Evolutionary conservation across 2,329 filamentous ascomycete species (phyloP).

Genomic region (Diaporthe amygdali): DNA sequence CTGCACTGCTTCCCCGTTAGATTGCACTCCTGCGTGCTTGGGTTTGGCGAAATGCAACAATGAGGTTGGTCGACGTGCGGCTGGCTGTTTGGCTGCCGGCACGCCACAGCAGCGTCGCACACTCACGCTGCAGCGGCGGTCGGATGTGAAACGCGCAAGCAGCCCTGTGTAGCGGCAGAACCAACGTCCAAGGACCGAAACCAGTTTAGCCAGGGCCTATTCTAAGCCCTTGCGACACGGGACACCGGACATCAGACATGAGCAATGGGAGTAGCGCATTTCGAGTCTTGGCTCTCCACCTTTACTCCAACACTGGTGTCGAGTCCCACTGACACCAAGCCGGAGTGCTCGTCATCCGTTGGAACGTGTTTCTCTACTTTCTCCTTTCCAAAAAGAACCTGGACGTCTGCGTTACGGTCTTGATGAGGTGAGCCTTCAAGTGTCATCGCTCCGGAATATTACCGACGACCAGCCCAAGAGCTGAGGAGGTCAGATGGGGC

Average conservation of each 20-base stretch:
- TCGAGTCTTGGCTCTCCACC: slow-evolving; percentile 1
- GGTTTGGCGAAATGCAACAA: neutral
- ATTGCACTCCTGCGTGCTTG: slow-evolving; percentile 1
- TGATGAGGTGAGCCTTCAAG: neutral
- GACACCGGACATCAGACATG: slow-evolving; percentile 6
- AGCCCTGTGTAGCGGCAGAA: slow-evolving; percentile 2
- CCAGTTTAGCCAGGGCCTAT: slow-evolving; percentile 5
- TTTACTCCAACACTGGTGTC: neutral
- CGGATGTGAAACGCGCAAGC: neutral
- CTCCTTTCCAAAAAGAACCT: neutral
- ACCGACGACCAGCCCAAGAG: neutral
- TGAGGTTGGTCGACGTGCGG: neutral
- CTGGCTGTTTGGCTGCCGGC: neutral
- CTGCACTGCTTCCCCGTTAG: neutral
- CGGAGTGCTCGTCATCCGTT: slow-evolving; percentile 10
- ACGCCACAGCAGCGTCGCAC: neutral
- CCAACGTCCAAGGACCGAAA: neutral
- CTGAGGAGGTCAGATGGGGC: neutral
- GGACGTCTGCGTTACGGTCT: neutral
- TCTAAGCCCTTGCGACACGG: slow-evolving; percentile 11
- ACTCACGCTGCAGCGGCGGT: neutral
- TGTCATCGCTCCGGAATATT: neutral
- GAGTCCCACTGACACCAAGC: slow-evolving; percentile 3
- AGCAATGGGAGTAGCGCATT: slow-evolving; percentile 9
- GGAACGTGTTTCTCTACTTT: neutral